A percentile compares a stretch with the other conserved stretches of the same genome.
phyloP scores from a whole-genome alignment of 768 basidiomycete genomes.

The Phanerodontia chrysosporium region DNA sequence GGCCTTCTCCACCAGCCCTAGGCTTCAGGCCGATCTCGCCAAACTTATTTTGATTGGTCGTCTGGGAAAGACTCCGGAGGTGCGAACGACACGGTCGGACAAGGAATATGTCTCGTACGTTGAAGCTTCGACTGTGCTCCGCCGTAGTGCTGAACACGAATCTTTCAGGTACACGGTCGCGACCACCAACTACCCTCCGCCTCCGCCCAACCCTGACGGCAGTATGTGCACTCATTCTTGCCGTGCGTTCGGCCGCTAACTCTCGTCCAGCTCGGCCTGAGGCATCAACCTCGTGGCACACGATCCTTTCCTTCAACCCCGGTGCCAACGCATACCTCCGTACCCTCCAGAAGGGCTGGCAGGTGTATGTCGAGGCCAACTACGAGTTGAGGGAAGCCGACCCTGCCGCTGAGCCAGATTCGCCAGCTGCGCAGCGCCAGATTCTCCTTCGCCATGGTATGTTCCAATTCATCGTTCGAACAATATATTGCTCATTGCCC shows the following conservation, averaged over 20 bases:
- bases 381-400: slow-evolving; percentile 77
- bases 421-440: slow-evolving; percentile 72
- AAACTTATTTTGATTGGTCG: slow-evolving; percentile 77
- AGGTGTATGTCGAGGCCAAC: slow-evolving; percentile 77
- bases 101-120: slow-evolving; percentile 77
- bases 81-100: slow-evolving; percentile 62
- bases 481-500: background rate
- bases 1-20: slow-evolving; percentile 61
- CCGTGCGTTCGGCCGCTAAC: background rate
- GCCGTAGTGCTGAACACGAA: background rate
- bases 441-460: slow-evolving; percentile 79
- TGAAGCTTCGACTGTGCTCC: background rate
- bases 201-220: slow-evolving; percentile 56
- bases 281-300: slow-evolving; percentile 67
- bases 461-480: slow-evolving; percentile 14
- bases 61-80: slow-evolving; percentile 66
- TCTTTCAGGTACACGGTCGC: slow-evolving; percentile 67
- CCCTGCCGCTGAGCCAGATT: slow-evolving; percentile 55
- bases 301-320: slow-evolving; percentile 69
- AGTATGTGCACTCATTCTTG: slow-evolving; percentile 34
- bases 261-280: slow-evolving; percentile 43
- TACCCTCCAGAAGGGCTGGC: slow-evolving; percentile 63
- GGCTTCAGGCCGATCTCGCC: slow-evolving; percentile 58
- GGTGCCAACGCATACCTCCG: slow-evolving; percentile 57
- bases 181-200: slow-evolving; percentile 58